These are phyloP conservation scores for Leishmania gerbilli DNA, from an alignment of 208 protist species.

Conservation along the genomic window DNA sequence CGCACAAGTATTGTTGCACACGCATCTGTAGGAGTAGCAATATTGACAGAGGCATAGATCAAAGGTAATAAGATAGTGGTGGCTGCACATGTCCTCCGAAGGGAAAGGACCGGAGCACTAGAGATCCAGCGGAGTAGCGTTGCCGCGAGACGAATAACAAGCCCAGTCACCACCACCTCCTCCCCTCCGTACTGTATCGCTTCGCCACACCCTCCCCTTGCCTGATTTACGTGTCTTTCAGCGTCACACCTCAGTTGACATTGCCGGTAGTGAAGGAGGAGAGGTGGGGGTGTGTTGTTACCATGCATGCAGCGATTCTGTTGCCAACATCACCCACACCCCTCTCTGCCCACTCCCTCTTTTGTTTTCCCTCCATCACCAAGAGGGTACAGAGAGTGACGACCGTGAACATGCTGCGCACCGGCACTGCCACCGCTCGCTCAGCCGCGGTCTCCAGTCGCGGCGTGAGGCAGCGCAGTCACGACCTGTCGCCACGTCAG, in stretches of 20 bases:
- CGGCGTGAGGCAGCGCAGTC: not conserved
- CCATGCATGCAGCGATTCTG: slow-evolving; percentile 5
- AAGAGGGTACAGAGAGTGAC: not conserved
- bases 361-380: not conserved
- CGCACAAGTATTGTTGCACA: not conserved
- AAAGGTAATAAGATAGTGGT: not conserved
- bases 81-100: not conserved
- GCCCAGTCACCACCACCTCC: not conserved
- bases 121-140: not conserved
- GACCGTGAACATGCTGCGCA: slow-evolving; percentile 16
- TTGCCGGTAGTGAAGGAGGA: not conserved
- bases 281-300: not conserved
- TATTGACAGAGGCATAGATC: not conserved
- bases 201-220: not conserved
- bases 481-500: not conserved
- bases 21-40: not conserved
- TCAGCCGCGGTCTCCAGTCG: slow-evolving; percentile 5
- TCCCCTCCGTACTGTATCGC: not conserved
- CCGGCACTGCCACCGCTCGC: slow-evolving; percentile 1
- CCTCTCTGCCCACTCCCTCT: slow-evolving; percentile 4
- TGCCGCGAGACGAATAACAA: not conserved
- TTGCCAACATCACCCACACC: not conserved
- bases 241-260: not conserved
- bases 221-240: not conserved
- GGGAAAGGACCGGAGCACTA: not conserved